phyloP scores from a whole-genome alignment of 2,329 filamentous ascomycete genomes.

The Neonectria magnoliae region DNA sequence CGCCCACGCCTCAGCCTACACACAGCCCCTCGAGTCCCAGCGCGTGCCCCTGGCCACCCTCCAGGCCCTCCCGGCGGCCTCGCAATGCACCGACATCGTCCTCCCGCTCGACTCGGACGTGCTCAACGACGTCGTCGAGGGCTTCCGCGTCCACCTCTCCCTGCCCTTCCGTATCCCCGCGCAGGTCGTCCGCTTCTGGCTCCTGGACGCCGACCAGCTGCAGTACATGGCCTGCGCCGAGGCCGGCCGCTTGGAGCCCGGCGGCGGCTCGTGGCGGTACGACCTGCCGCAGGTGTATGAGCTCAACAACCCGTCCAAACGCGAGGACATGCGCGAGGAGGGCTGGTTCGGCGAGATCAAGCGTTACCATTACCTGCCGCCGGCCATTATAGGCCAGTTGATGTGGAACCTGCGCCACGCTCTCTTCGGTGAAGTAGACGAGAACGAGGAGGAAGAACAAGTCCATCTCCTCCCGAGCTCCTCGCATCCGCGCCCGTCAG shows the following conservation, averaged over 20 bases:
- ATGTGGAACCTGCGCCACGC: constrained; percentile 67
- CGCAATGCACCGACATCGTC: constrained; percentile 63
- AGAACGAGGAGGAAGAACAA: constrained; percentile 30
- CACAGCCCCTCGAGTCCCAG: constrained; percentile 54
- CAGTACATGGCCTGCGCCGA: constrained; percentile 69
- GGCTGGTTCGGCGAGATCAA: constrained; percentile 65
- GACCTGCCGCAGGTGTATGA: constrained; percentile 62
- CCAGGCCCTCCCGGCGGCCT: constrained; percentile 58
- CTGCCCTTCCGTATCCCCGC: constrained; percentile 65
- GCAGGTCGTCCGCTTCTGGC: constrained; percentile 69
- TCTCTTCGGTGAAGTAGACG: constrained; percentile 49
- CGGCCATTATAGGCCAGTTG: constrained; percentile 66
- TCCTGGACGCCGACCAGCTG: constrained; percentile 65
- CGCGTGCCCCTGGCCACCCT: constrained; percentile 62
- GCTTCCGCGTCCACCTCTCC: constrained; percentile 64
- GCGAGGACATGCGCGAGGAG: constrained; percentile 62
- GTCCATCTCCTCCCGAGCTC: constrained; percentile 37
- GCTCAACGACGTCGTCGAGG: constrained; percentile 59
- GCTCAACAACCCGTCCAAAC: constrained; percentile 67
- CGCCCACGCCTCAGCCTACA: constrained; percentile 36
- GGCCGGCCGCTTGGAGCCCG: constrained; percentile 47
- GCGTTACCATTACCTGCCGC: constrained; percentile 64
- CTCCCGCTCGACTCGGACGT: constrained; percentile 60
- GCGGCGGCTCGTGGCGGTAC: constrained; percentile 42
- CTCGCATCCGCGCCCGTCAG: constrained; percentile 22